Percentiles rank a stretch among this genome's conserved stretches.
phyloP scores from a whole-genome alignment of 495 filamentous ascomycete genomes.

The Neurospora sp. region DNA sequence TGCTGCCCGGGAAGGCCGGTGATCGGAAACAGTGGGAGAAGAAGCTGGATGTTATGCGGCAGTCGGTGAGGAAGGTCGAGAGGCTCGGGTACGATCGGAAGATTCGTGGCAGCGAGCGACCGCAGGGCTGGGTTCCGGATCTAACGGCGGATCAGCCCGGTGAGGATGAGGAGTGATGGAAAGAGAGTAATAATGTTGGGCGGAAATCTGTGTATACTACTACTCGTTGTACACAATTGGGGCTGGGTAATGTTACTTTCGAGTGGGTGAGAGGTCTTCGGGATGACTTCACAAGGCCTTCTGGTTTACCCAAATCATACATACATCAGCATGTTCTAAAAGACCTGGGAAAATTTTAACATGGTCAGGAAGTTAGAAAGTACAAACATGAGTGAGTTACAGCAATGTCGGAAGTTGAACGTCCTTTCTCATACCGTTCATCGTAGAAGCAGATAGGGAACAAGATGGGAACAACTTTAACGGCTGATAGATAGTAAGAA shows the following conservation, averaged over 20 bases:
- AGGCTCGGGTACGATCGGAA: slow-evolving; percentile 74
- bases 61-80: slow-evolving; percentile 91
- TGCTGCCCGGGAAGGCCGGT: slow-evolving; percentile 43
- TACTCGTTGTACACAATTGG: background rate
- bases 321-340: background rate
- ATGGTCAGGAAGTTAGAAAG: background rate
- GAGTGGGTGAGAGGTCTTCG: background rate
- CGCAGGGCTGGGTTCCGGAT: slow-evolving; percentile 89
- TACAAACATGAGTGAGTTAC: background rate
- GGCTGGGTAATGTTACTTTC: background rate
- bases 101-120: slow-evolving; percentile 78
- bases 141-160: slow-evolving; percentile 27
- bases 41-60: slow-evolving; percentile 80
- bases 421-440: background rate
- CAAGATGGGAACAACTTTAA: background rate
- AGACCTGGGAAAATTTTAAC: background rate
- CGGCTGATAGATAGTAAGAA: no score
- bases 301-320: background rate
- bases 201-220: background rate
- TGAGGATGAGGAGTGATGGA: background rate
- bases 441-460: background rate
- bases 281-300: background rate
- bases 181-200: background rate
- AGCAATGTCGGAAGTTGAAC: background rate
- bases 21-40: slow-evolving; percentile 42